These are phyloP conservation scores for Cytospora chrysosperma DNA, from an alignment of 2,329 filamentous ascomycete species.

Conservation along the genomic window DNA sequence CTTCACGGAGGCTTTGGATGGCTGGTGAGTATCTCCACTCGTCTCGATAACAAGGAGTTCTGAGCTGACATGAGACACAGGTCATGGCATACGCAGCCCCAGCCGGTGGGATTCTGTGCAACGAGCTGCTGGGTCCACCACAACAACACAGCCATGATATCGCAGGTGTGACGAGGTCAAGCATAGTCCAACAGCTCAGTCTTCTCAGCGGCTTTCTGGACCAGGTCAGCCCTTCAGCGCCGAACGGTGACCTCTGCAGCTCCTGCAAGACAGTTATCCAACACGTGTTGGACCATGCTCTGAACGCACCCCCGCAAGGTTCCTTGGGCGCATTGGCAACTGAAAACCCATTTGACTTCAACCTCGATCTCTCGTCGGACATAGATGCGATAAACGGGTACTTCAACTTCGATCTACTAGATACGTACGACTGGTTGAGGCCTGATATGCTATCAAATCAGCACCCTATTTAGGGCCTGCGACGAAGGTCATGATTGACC, in stretches of 20 bases:
- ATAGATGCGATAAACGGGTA: constrained; percentile 27
- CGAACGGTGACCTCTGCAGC: constrained; percentile 48
- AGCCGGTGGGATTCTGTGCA: constrained; percentile 49
- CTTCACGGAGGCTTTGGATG: constrained; percentile 48
- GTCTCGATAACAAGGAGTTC: background rate
- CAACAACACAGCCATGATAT: constrained; percentile 34
- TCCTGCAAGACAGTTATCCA: constrained; percentile 49
- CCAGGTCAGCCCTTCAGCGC: constrained; percentile 48
- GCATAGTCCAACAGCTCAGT: constrained; percentile 51
- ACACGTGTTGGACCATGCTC: constrained; percentile 48
- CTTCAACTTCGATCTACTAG: constrained; percentile 49
- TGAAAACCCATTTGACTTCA: constrained; percentile 34
- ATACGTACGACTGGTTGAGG: constrained; percentile 45
- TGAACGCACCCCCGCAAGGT: constrained; percentile 37
- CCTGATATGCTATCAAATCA: background rate
- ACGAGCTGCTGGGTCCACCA: constrained; percentile 47
- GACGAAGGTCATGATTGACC: too few relatives aligned
- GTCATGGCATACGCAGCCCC: constrained; percentile 51
- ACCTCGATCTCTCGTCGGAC: constrained; percentile 24
- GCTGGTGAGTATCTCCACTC: constrained; percentile 38
- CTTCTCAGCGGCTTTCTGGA: constrained; percentile 51
- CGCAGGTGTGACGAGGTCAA: constrained; percentile 43
- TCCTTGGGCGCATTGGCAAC: constrained; percentile 27
- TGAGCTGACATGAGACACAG: constrained; percentile 29
- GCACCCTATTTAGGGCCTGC: background rate